These are phyloP conservation scores for Sclerotinia sclerotiorum DNA, from an alignment of 2,329 filamentous ascomycete species.

Conservation along the genomic window DNA sequence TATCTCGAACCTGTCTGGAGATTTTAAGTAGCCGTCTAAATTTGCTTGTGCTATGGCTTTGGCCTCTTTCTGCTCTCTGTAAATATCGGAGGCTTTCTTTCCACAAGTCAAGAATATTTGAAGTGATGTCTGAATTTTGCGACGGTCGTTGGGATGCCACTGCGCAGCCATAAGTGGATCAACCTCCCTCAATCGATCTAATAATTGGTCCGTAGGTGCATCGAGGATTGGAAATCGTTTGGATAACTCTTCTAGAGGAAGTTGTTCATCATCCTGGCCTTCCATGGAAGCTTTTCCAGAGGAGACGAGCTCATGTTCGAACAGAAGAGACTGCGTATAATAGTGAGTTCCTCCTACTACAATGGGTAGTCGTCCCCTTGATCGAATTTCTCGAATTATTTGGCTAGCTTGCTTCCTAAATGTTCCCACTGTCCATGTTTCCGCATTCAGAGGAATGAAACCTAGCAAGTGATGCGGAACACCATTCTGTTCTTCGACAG, in stretches of 20 bases:
- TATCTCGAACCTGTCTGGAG: background rate
- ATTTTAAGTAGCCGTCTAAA: conserved; percentile 3
- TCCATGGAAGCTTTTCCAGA: conserved; percentile 35
- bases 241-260: conserved; percentile 41
- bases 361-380: conserved; percentile 78
- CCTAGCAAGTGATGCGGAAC: conserved; percentile 88
- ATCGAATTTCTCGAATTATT: conserved; percentile 74
- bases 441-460: conserved; percentile 70
- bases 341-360: conserved; percentile 95
- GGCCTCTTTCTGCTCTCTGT: conserved; percentile 67
- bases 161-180: conserved; percentile 86
- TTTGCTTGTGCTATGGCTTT: conserved; percentile 41
- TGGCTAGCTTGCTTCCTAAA: conserved; percentile 70
- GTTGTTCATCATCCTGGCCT: conserved; percentile 34
- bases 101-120: conserved; percentile 88
- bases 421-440: conserved; percentile 78
- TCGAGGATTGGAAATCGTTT: conserved; percentile 68
- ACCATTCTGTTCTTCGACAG: conserved; percentile 68
- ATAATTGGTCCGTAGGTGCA: conserved; percentile 67
- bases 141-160: conserved; percentile 91
- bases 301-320: conserved; percentile 67
- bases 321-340: conserved; percentile 86
- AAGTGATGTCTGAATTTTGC: conserved; percentile 86
- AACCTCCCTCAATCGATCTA: conserved; percentile 71
- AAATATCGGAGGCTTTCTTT: conserved; percentile 78